Conservation (phyloP, 164 flowering plant species). For the Protea cynaroides region DNA sequence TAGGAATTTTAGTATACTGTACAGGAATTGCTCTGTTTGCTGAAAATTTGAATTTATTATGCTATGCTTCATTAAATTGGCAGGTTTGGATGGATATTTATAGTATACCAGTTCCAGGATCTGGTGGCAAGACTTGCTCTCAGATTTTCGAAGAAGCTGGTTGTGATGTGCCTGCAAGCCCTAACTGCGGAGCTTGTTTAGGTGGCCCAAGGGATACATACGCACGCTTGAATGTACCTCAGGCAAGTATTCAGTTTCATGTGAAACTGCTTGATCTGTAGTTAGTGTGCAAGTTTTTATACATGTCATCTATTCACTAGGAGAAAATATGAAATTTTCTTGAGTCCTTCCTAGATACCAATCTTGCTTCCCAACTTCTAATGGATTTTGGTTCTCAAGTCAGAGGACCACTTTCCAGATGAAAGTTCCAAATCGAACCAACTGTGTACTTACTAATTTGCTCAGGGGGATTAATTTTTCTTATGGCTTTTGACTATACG, state of each 20-base stretch:
- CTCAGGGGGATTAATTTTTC: too few relatives aligned
- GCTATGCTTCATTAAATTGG: constrained; percentile 5
- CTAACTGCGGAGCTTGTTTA: constrained; percentile 94
- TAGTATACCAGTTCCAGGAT: constrained; percentile 77
- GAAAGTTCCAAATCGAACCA: not conserved
- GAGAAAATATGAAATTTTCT: too few relatives aligned
- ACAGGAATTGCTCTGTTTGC: not conserved
- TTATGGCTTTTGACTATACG: too few relatives aligned
- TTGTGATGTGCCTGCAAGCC: constrained; percentile 96
- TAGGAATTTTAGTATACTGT: not conserved
- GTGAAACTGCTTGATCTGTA: not conserved
- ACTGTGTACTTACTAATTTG: too few relatives aligned
- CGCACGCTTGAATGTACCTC: constrained; percentile 96
- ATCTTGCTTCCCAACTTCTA: too few relatives aligned
- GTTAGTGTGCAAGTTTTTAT: too few relatives aligned
- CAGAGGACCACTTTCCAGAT: too few relatives aligned
- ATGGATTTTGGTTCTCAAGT: too few relatives aligned
- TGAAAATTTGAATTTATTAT: not conserved
- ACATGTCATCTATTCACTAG: too few relatives aligned
- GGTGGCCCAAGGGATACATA: constrained; percentile 98
- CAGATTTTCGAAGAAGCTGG: constrained; percentile 99
- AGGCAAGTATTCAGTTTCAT: constrained; percentile 37
- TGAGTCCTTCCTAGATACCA: too few relatives aligned
- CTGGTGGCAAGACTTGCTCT: constrained; percentile 97
- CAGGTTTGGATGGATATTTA: constrained; percentile 99